phyloP scores from a whole-genome alignment of 352 stramenopile genomes.

The Phytophthora pluvialis region DNA sequence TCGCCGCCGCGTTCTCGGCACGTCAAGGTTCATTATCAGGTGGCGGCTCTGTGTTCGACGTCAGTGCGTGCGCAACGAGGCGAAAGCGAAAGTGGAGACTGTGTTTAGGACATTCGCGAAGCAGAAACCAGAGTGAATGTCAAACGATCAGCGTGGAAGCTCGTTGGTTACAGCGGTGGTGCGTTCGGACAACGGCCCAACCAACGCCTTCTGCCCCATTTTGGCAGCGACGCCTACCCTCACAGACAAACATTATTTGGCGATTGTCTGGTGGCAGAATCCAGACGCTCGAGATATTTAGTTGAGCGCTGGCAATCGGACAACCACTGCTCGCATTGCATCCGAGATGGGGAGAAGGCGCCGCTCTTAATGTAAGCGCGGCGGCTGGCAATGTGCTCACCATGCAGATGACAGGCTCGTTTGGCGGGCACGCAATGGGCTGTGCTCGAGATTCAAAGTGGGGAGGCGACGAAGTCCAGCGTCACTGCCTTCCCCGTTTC shows the following conservation, averaged over 20 bases:
- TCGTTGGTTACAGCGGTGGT: conserved; percentile 19
- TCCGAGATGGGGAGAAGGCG: conserved; percentile 23
- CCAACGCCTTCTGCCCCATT: conserved; percentile 4
- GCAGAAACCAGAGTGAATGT: conserved; percentile 12
- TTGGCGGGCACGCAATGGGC: conserved; percentile 11
- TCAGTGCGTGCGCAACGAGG: conserved; percentile 1
- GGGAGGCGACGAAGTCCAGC: neutral
- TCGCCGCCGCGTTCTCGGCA: conserved; percentile 6
- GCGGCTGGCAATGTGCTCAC: conserved; percentile 1
- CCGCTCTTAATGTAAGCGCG: conserved; percentile 1
- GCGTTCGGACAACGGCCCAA: conserved; percentile 25
- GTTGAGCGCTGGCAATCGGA: conserved; percentile 12
- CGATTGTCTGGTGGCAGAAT: conserved; percentile 16
- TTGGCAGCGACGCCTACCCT: conserved; percentile 6
- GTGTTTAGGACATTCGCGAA: conserved; percentile 18
- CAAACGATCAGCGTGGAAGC: conserved; percentile 16
- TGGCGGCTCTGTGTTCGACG: neutral
- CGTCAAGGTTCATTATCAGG: conserved; percentile 11
- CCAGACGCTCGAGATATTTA: conserved; percentile 16
- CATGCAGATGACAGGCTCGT: conserved; percentile 23
- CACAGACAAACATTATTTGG: neutral
- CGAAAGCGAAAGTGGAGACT: conserved; percentile 15
- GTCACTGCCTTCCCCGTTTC: neutral
- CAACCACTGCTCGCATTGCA: conserved; percentile 11
- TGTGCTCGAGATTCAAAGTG: conserved; percentile 23